phyloP scores from a whole-genome alignment of 139 green algal genomes.

The Coelastrella sp. region DNA sequence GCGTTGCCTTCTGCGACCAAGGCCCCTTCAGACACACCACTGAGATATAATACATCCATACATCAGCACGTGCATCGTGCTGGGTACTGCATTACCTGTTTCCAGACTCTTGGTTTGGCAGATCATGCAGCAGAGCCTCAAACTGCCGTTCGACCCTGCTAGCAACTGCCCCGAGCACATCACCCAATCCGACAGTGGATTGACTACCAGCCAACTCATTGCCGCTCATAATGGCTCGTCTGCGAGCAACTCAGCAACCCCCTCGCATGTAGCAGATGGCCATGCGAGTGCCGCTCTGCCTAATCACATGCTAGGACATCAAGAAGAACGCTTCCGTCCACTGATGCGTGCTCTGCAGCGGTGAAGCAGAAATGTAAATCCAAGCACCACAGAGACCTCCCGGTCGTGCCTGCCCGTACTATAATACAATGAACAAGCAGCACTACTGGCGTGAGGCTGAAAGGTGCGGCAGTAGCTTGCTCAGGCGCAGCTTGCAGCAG shows the following conservation, averaged over 20 bases:
- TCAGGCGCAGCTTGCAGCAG: not conserved
- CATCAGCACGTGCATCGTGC: not conserved
- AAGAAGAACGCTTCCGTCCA: no score
- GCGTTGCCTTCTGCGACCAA: no score
- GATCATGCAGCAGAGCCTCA: not conserved
- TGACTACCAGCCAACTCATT: not conserved
- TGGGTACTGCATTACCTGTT: not conserved
- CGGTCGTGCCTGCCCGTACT: no score
- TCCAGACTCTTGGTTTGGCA: not conserved
- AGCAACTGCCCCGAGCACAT: not conserved
- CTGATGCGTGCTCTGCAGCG: no score
- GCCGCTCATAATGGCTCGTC: not conserved
- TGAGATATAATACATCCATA: not conserved
- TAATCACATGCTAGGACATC: not conserved
- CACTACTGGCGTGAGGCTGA: no score
- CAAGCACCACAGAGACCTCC: no score
- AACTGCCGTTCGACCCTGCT: not conserved
- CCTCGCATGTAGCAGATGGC: not conserved
- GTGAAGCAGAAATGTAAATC: no score
- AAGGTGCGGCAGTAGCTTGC: no score
- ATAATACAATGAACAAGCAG: no score
- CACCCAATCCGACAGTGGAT: not conserved
- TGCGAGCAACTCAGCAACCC: not conserved
- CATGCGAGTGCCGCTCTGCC: not conserved
- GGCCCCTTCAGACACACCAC: no score